Evolutionary conservation across 345 rosid species (phyloP).

Genomic region (Cardamine chenopodiifolia): DNA sequence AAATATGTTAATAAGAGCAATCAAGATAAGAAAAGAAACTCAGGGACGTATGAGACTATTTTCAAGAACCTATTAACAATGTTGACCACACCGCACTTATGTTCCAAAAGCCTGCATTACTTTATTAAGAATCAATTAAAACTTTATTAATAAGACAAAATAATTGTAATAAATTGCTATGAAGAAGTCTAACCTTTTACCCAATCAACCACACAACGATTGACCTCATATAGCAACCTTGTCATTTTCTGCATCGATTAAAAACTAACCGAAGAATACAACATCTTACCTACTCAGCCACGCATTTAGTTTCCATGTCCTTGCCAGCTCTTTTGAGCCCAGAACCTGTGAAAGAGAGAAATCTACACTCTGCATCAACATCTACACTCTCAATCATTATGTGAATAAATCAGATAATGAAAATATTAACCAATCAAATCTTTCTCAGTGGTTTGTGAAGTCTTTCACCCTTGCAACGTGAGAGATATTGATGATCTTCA

Average conservation of each 20-base stretch:
- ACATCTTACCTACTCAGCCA: not conserved
- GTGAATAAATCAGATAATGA: not conserved
- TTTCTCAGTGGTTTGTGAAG: not conserved
- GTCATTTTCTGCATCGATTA: not conserved
- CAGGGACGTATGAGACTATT: slow-evolving; percentile 4
- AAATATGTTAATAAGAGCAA: not conserved
- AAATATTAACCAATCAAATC: not conserved
- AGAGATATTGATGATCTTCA: not conserved
- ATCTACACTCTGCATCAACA: not conserved
- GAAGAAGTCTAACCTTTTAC: not conserved
- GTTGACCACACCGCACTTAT: not conserved
- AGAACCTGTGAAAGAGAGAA: not conserved
- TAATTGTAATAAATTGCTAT: not conserved
- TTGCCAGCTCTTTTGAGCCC: not conserved
- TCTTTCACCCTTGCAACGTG: not conserved
- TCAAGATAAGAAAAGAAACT: not conserved
- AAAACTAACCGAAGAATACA: not conserved
- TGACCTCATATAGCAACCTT: not conserved
- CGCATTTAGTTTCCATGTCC: not conserved
- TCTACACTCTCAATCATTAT: not conserved
- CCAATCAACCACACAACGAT: not conserved
- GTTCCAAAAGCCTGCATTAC: not conserved
- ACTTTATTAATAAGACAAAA: not conserved
- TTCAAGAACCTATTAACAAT: not conserved
- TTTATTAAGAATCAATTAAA: not conserved